Evolutionary conservation across 371 early-diverging fungal genomes (phyloP), one percentile per base, ranked within the genome.

Genomic region (Gilbertella persicaria): DNA sequence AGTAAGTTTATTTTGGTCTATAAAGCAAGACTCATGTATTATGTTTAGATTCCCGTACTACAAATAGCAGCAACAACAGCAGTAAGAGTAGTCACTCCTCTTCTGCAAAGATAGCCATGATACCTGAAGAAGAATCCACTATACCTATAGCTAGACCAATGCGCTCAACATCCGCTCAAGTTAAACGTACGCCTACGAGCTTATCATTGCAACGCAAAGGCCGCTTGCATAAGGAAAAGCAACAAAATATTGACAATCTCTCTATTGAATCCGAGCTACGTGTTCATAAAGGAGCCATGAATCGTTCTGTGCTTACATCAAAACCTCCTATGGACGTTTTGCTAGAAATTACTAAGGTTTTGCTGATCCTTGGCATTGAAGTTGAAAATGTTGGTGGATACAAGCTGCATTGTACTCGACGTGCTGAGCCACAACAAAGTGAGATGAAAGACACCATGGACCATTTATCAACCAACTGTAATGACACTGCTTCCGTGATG

Each of bases 281-380:
- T 21, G 72, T 78, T 23, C 87, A 90, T 64, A 82, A 83, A 46
- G 92, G 92, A 44, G 85, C 86, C 6, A 85, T 92, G 26, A 90
- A 90, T 47, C 84, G 85, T 9, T 73, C 79, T 40, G 88, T 85
- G 1, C 66, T 90, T 47, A 88, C 89, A 12, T 83, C 87, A 5
- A 76, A 84, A 28, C 73, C 84, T 17, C 91, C 92, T 4, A 79
- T 79, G 19, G 85, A 88, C 50, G 78, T 88, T 19, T 75, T 90
- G 50, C 65, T 77, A 26, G 85, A 87, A 33, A 77, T 92, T 38
- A 82, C 83, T 33, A 82, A 79, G 58, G 76, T 82, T 0, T 58
- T 90, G 21, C 50, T 79, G 19, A 54, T 78, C 5, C 66, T 91
- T 57, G 92, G 92, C 7, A 82, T 92, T 43, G 83, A 85, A 21